A percentile compares a stretch with the other conserved stretches of the same genome.
phyloP scores from a whole-genome alignment of 202 grass and related monocot genomes.

The Panicum hallii region DNA sequence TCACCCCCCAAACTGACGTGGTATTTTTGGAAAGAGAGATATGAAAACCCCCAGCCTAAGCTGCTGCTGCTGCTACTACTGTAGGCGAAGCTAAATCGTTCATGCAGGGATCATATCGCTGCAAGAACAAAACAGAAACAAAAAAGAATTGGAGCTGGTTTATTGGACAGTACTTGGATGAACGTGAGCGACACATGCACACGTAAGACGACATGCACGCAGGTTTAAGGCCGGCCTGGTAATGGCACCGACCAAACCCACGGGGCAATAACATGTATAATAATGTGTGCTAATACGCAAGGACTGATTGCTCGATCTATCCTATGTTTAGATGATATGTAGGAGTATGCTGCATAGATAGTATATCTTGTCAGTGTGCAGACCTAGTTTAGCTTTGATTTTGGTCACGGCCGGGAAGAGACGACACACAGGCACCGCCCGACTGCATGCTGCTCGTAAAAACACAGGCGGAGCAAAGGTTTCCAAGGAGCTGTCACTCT shows the following conservation, averaged over 20 bases:
- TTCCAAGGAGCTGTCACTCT: background rate
- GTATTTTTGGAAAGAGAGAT: too few species aligned
- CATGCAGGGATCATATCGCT: background rate
- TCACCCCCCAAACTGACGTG: too few species aligned
- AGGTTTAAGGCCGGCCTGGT: background rate
- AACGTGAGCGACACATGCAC: background rate
- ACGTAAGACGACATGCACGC: conserved; percentile 2
- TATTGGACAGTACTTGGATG: background rate
- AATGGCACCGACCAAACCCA: conserved; percentile 35
- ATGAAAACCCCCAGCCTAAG: too few species aligned
- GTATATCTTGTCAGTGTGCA: background rate
- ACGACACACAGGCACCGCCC: background rate
- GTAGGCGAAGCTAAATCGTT: background rate
- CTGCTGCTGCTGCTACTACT: too few species aligned
- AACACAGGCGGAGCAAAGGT: background rate
- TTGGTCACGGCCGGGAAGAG: background rate
- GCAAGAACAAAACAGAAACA: background rate
- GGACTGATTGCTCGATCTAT: background rate
- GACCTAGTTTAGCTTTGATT: background rate
- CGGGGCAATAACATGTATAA: background rate
- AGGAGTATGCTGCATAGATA: too few species aligned
- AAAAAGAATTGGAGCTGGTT: background rate
- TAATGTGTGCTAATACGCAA: background rate
- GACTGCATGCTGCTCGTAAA: background rate
- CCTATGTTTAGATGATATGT: background rate